Conservation (phyloP, 176 grass and related monocot genomes). For the Calamus simplicifolius region DNA sequence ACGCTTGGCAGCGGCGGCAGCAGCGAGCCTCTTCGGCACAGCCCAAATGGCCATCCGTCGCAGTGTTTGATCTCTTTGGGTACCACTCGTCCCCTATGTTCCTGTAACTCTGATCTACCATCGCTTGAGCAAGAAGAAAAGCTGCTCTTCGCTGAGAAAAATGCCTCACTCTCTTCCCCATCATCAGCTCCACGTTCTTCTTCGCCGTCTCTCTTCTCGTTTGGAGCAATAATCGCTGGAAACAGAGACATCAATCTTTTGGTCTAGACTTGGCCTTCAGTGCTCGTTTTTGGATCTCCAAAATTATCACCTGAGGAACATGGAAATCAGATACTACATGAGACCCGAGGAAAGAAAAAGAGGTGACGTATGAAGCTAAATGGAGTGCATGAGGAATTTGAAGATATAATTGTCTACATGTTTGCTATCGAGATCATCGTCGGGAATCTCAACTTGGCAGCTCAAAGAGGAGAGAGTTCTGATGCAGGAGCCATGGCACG, state of each 20-base stretch:
- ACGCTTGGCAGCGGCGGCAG: slow-evolving; percentile 71
- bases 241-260: slow-evolving; percentile 26
- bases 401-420: slow-evolving; percentile 9
- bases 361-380: no score
- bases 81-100: slow-evolving; percentile 1
- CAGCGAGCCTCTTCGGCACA: slow-evolving; percentile 46
- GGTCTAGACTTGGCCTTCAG: slow-evolving; percentile 38
- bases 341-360: no score
- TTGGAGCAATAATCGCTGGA: slow-evolving; percentile 14
- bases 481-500: slow-evolving; percentile 65
- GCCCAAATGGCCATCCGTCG: slow-evolving; percentile 92
- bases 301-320: slow-evolving; percentile 36
- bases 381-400: no score
- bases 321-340: no score
- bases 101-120: slow-evolving; percentile 34
- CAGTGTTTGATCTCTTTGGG: slow-evolving; percentile 51
- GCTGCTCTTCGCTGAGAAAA: slow-evolving; percentile 85
- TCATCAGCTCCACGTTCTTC: background rate
- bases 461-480: slow-evolving; percentile 43
- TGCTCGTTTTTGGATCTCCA: slow-evolving; percentile 69
- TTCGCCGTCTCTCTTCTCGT: slow-evolving; percentile 10
- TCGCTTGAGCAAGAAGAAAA: slow-evolving; percentile 68
- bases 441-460: slow-evolving; percentile 36
- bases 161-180: slow-evolving; percentile 64
- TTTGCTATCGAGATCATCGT: slow-evolving; percentile 44